phyloP scores from a whole-genome alignment of 495 filamentous ascomycete species.

The Xylaria scruposa region DNA sequence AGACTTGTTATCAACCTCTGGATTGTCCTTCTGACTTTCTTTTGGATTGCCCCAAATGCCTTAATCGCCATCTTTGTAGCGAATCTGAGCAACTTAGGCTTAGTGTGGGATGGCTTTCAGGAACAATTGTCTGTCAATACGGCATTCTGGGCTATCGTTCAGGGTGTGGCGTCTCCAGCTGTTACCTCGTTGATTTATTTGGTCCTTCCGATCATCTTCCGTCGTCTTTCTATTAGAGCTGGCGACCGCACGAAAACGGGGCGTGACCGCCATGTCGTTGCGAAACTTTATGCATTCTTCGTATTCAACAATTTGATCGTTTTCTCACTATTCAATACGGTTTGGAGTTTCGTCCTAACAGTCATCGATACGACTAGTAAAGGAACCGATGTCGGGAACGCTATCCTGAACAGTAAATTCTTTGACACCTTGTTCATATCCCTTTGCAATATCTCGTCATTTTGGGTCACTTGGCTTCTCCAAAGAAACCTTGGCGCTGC shows the following conservation, averaged over 20 bases:
- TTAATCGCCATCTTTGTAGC: constrained; percentile 93
- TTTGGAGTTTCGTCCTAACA: constrained; percentile 72
- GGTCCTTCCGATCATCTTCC: constrained; percentile 88
- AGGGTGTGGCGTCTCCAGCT: constrained; percentile 93
- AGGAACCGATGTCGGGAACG: constrained; percentile 66
- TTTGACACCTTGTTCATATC: constrained; percentile 67
- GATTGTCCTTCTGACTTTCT: constrained; percentile 77
- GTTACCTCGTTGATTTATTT: constrained; percentile 89
- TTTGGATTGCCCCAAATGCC: constrained; percentile 96
- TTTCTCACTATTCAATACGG: constrained; percentile 84
- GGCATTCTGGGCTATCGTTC: constrained; percentile 80
- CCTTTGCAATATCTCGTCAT: constrained; percentile 79
- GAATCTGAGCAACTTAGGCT: constrained; percentile 78
- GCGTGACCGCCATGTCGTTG: constrained; percentile 89
- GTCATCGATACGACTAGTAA: constrained; percentile 63
- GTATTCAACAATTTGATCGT: constrained; percentile 96
- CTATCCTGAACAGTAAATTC: constrained; percentile 67
- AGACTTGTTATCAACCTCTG: constrained; percentile 81
- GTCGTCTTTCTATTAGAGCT: constrained; percentile 74
- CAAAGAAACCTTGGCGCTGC: constrained; percentile 93
- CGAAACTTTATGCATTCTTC: constrained; percentile 94
- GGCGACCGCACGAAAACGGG: constrained; percentile 92
- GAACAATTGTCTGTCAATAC: constrained; percentile 64
- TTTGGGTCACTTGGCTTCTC: constrained; percentile 92
- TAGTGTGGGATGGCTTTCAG: constrained; percentile 81